phyloP scores from a whole-genome alignment of 306 rosid genomes.

The Ormosia emarginata region DNA sequence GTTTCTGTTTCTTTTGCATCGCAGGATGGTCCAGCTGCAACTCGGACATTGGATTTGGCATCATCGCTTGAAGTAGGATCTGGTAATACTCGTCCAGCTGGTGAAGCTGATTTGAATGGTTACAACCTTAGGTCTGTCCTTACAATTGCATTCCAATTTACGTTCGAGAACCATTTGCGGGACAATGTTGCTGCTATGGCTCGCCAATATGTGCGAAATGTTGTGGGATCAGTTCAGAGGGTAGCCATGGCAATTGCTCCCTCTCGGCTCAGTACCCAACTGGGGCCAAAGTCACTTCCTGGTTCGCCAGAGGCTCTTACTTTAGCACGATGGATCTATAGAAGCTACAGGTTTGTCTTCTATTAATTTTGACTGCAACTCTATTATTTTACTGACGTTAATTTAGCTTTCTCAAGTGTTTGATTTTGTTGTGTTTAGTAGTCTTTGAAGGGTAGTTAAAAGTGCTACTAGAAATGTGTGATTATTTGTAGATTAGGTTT shows the following conservation, averaged over 20 bases:
- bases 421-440: neutral
- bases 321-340: constrained; percentile 74
- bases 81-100: constrained; percentile 48
- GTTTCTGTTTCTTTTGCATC: neutral
- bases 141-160: constrained; percentile 92
- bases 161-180: constrained; percentile 75
- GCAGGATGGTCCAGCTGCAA: constrained; percentile 67
- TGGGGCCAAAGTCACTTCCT: constrained; percentile 75
- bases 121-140: constrained; percentile 87
- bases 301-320: constrained; percentile 94
- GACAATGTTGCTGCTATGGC: constrained; percentile 99
- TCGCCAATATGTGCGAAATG: constrained; percentile 91
- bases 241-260: constrained; percentile 99
- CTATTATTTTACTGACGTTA: neutral
- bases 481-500: neutral
- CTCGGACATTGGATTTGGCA: constrained; percentile 84
- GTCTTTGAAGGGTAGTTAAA: neutral
- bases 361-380: neutral
- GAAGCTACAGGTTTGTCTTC: constrained; percentile 70
- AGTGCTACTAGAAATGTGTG: neutral
- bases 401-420: neutral
- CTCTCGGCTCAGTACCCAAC: constrained; percentile 55
- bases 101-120: constrained; percentile 51
- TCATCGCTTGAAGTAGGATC: constrained; percentile 89
- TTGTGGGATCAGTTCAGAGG: constrained; percentile 93